Evolutionary conservation across 176 grass and related monocot genomes (phyloP).

Genomic region (Phragmites australis): DNA sequence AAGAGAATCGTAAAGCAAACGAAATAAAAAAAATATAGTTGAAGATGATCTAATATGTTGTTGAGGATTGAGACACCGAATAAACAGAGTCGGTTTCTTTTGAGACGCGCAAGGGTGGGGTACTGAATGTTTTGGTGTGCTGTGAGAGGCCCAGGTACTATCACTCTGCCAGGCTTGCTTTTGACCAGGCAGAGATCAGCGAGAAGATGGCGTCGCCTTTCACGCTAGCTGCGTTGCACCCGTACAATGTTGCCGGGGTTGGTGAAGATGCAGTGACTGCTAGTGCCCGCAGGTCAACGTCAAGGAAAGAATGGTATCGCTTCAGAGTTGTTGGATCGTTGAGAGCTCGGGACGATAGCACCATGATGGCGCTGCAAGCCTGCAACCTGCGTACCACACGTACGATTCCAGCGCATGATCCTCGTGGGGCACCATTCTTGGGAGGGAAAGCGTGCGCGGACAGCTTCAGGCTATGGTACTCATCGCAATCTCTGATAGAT

Average conservation of each 20-base stretch:
- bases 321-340: not conserved
- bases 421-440: not conserved
- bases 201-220: not conserved
- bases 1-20: too few relatives aligned
- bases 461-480: not conserved
- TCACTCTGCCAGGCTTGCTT: not conserved
- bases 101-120: not conserved
- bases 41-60: not conserved
- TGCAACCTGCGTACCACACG: too few relatives aligned
- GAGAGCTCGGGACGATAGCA: not conserved
- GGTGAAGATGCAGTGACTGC: not conserved
- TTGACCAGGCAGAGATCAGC: not conserved
- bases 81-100: not conserved
- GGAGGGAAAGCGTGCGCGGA: not conserved
- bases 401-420: not conserved
- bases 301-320: not conserved
- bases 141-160: not conserved
- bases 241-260: conserved; percentile 2
- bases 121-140: not conserved
- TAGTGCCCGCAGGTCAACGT: not conserved
- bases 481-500: not conserved
- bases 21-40: too few relatives aligned
- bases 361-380: not conserved
- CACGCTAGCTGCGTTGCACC: not conserved
- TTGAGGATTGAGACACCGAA: not conserved